Percentiles rank a stretch among this genome's conserved stretches.
Evolutionary conservation across 345 rosid genomes (phyloP).

Genomic region (Melaleuca alternifolia): DNA sequence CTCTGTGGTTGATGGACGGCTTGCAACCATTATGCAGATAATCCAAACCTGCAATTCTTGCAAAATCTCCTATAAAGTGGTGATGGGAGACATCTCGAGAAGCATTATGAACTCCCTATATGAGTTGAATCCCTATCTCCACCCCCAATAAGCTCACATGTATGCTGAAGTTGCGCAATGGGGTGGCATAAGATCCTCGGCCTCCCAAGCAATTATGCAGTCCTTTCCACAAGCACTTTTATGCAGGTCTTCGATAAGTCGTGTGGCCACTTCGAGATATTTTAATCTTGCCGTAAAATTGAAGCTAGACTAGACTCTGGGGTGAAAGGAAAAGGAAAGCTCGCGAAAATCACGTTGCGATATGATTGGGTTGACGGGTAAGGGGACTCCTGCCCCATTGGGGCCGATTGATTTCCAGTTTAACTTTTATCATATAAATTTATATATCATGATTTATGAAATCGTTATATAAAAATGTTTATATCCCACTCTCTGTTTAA

Average conservation of each 20-base stretch:
- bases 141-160: background rate
- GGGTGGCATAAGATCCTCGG: background rate
- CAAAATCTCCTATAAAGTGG: background rate
- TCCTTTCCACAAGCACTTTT: background rate
- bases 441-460: too few species aligned
- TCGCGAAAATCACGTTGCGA: too few species aligned
- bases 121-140: too few species aligned
- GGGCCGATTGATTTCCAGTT: background rate
- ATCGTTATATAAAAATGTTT: too few species aligned
- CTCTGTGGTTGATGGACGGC: too few species aligned
- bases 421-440: too few species aligned
- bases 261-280: background rate
- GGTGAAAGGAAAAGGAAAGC: background rate
- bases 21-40: background rate
- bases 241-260: background rate
- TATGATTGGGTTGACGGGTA: background rate
- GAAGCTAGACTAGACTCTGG: background rate
- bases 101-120: too few species aligned
- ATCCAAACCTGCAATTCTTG: background rate
- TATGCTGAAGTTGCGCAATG: background rate
- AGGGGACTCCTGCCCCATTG: background rate
- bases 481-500: background rate
- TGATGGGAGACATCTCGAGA: too few species aligned
- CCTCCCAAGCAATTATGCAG: background rate
- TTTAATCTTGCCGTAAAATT: background rate